Conservation (phyloP, 208 protist species). For the Naegleria fowleri region DNA sequence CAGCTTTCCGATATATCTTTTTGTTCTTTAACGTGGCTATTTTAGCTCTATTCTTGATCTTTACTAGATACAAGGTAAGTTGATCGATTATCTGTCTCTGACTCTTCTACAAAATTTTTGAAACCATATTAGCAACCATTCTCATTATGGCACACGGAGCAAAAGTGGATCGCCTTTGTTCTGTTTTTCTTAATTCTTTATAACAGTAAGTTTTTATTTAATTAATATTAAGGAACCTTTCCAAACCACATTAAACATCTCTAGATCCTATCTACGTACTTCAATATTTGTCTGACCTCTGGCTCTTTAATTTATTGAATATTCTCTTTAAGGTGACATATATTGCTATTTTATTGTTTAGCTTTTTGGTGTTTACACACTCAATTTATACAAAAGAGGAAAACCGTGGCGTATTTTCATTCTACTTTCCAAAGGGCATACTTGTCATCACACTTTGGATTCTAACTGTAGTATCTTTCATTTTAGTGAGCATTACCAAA, state of each 20-base stretch:
- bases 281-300: background rate
- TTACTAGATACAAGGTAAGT: background rate
- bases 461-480: background rate
- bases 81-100: too few species aligned
- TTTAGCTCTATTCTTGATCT: background rate
- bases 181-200: background rate
- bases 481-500: background rate
- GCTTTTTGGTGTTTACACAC: background rate
- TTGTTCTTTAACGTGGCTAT: background rate
- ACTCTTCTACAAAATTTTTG: background rate
- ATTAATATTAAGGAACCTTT: too few species aligned
- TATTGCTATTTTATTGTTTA: background rate
- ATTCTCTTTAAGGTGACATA: background rate
- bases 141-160: background rate
- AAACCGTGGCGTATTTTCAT: background rate
- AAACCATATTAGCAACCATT: background rate
- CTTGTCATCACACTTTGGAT: background rate
- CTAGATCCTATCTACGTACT: background rate
- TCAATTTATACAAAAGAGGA: background rate
- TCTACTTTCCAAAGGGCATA: background rate
- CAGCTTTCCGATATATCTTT: background rate
- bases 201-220: background rate
- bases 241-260: background rate
- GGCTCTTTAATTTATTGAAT: background rate
- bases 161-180: slow-evolving; percentile 6